These are phyloP conservation scores for Talaromyces ruber DNA, from an alignment of 495 filamentous ascomycete species.

Conservation along the genomic window DNA sequence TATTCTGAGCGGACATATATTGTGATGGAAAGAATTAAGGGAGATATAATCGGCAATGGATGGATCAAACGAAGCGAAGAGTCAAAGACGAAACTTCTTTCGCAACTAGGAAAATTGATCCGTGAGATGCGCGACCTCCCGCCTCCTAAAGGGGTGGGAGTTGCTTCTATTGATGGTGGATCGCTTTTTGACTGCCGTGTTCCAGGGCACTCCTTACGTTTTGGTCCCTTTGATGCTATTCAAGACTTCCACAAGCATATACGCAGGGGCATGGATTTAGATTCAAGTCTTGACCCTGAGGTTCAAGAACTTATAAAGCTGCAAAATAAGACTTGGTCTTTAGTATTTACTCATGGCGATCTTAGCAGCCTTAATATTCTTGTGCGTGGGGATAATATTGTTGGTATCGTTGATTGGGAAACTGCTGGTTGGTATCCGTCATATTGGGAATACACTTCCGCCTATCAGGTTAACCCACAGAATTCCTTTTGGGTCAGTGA, in stretches of 20 bases:
- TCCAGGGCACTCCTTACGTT: conserved; percentile 16
- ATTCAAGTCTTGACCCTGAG: conserved; percentile 16
- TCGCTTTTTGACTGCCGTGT: conserved; percentile 32
- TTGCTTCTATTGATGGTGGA: conserved; percentile 33
- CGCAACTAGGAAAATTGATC: conserved; percentile 31
- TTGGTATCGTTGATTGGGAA: conserved; percentile 47
- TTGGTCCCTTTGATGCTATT: conserved; percentile 32
- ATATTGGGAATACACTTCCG: conserved; percentile 46
- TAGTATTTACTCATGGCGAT: conserved; percentile 10
- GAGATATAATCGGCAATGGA: conserved; percentile 26
- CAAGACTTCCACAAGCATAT: conserved; percentile 37
- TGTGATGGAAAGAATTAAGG: conserved; percentile 42
- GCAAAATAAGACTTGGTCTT: conserved; percentile 20
- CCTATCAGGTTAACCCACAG: conserved; percentile 39
- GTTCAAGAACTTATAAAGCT: conserved; percentile 29
- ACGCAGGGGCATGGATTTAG: conserved; percentile 25
- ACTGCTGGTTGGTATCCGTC: conserved; percentile 40
- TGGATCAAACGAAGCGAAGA: conserved; percentile 25
- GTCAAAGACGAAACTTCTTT: conserved; percentile 32
- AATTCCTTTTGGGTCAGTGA: conserved; percentile 37
- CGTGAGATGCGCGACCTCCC: conserved; percentile 30
- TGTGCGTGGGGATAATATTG: conserved; percentile 25
- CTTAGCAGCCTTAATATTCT: conserved; percentile 36
- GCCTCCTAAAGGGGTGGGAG: conserved; percentile 20
- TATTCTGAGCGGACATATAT: conserved; percentile 35